These are phyloP conservation scores for Zychaea mexicana DNA, from an alignment of 371 early-diverging fungal species.

Conservation along the genomic window DNA sequence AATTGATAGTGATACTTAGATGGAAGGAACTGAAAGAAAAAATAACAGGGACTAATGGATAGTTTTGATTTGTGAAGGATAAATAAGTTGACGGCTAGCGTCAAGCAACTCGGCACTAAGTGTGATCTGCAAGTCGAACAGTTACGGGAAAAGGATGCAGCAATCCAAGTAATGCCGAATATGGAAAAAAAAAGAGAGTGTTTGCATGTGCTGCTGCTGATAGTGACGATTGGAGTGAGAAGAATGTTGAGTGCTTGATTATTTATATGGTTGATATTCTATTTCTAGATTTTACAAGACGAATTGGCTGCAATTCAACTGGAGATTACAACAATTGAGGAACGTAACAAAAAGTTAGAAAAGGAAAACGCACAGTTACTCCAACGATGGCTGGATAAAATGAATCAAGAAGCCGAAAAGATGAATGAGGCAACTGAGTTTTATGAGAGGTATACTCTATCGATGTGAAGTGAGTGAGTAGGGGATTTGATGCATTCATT, in stretches of 20 bases:
- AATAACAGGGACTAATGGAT: conserved; percentile 5
- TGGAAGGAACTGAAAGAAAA: no score
- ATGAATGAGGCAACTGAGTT: conserved; percentile 93
- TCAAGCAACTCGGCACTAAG: conserved; percentile 41
- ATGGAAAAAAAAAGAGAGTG: no score
- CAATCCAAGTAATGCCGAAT: conserved; percentile 69
- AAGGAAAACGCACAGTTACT: conserved; percentile 85
- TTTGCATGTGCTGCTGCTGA: no score
- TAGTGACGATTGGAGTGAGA: no score
- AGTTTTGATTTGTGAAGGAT: conserved; percentile 38
- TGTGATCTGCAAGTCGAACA: conserved; percentile 61
- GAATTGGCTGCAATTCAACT: conserved; percentile 89
- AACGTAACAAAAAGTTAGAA: conserved; percentile 72
- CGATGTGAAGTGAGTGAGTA: neutral
- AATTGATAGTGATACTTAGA: no score
- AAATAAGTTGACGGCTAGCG: conserved; percentile 43
- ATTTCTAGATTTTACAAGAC: conserved; percentile 69
- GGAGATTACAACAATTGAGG: conserved; percentile 87
- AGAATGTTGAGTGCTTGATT: neutral
- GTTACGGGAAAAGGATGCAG: conserved; percentile 81
- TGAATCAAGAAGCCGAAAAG: conserved; percentile 90
- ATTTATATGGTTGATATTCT: conserved; percentile 11
- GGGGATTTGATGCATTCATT: no score
- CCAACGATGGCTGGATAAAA: conserved; percentile 89
- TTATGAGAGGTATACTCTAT: conserved; percentile 65